A percentile compares a stretch with the other conserved stretches of the same genome.
Evolutionary conservation across 768 basidiomycete species (phyloP).

Genomic region (Rhodotorula sphaerocarpa): DNA sequence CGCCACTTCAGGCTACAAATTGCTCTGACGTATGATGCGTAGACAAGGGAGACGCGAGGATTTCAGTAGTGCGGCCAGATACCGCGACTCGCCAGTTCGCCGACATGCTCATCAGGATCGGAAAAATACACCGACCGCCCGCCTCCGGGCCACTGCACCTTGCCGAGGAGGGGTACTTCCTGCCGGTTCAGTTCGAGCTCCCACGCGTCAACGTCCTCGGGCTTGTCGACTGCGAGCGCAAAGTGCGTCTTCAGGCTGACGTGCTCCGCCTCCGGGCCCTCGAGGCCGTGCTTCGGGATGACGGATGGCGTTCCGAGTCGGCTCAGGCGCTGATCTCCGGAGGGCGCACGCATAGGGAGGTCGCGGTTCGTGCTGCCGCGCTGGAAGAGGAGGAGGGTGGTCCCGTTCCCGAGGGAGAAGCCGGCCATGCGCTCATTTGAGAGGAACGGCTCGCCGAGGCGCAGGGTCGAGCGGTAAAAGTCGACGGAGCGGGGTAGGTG

Average conservation of each 20-base stretch:
- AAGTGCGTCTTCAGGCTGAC: constrained; percentile 19
- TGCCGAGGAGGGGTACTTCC: constrained; percentile 2
- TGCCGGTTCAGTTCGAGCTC: constrained; percentile 2
- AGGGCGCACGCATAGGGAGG: too few relatives aligned
- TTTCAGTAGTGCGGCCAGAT: constrained; percentile 34
- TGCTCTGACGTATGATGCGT: too few relatives aligned
- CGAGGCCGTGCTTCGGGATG: constrained; percentile 21
- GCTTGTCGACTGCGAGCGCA: constrained; percentile 23
- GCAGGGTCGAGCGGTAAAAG: constrained; percentile 16
- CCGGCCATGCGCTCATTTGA: constrained; percentile 17
- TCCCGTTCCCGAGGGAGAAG: constrained; percentile 16
- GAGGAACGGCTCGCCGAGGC: constrained; percentile 19
- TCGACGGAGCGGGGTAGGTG: constrained; percentile 15
- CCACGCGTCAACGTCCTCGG: constrained; percentile 19
- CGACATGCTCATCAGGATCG: constrained; percentile 24
- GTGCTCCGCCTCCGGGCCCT: background rate
- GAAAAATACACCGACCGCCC: constrained; percentile 27
- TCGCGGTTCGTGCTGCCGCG: constrained; percentile 5
- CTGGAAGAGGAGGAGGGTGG: constrained; percentile 27
- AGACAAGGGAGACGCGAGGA: too few relatives aligned
- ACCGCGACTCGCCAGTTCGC: constrained; percentile 22
- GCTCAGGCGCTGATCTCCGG: too few relatives aligned
- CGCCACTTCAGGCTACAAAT: too few relatives aligned
- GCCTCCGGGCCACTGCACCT: constrained; percentile 21
- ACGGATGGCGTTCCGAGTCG: background rate